phyloP scores from a whole-genome alignment of 1,284 basidiomycete genomes.

The Trichosporon asahii region DNA sequence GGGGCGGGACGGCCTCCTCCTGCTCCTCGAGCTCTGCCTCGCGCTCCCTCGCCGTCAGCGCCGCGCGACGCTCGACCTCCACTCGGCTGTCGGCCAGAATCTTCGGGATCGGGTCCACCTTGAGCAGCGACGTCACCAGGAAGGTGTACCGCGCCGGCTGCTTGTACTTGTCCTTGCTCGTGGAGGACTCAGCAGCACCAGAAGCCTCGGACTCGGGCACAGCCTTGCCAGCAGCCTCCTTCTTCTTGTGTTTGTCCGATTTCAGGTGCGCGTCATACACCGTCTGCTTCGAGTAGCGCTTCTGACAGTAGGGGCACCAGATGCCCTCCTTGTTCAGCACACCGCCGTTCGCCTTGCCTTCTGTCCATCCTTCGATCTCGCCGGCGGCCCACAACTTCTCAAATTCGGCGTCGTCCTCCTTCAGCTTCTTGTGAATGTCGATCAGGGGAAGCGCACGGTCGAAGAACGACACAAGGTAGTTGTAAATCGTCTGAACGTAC shows the following conservation, averaged over 20 bases:
- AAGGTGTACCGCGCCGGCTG: constrained; percentile 69
- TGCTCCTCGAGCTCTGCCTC: constrained; percentile 86
- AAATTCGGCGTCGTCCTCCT: constrained; percentile 66
- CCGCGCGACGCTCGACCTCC: constrained; percentile 93
- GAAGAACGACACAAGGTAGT: constrained; percentile 81
- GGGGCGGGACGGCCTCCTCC: constrained; percentile 63
- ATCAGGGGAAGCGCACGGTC: constrained; percentile 82
- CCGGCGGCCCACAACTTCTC: constrained; percentile 73
- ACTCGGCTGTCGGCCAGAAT: constrained; percentile 79
- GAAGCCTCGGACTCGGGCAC: constrained; percentile 32
- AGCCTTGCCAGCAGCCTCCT: constrained; percentile 55
- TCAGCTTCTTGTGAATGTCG: constrained; percentile 71
- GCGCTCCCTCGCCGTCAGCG: constrained; percentile 91
- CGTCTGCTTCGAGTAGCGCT: constrained; percentile 91
- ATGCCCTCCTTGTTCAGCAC: constrained; percentile 62
- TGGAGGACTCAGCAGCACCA: constrained; percentile 20
- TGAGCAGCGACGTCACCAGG: constrained; percentile 66
- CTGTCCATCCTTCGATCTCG: constrained; percentile 74
- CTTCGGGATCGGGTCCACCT: constrained; percentile 60
- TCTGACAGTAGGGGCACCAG: constrained; percentile 94
- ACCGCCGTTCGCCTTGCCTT: constrained; percentile 37
- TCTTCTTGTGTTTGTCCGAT: constrained; percentile 93
- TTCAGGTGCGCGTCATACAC: constrained; percentile 95
- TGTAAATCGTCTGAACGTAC: constrained; percentile 76
- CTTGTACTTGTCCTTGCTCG: constrained; percentile 59